Conservation (phyloP, 805 yeast species). For the Hanseniaspora vineae region DNA sequence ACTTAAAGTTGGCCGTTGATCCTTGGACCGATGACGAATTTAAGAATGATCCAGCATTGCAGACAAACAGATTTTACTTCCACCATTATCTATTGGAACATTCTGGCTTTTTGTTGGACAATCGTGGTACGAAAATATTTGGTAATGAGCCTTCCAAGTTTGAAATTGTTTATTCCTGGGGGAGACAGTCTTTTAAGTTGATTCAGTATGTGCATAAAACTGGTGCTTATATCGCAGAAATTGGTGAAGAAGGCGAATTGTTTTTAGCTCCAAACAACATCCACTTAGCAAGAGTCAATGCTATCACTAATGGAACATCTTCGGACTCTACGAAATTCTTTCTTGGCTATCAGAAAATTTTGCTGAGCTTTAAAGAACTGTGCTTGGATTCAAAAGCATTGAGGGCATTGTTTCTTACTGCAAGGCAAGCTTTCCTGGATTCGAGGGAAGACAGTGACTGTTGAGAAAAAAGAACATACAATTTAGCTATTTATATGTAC, state of each 20-base stretch:
- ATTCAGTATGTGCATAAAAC: slow-evolving; percentile 84
- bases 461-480: too few species aligned
- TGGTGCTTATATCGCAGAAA: slow-evolving; percentile 83
- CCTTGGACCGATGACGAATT: slow-evolving; percentile 61
- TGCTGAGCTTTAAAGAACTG: slow-evolving; percentile 51
- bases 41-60: slow-evolving; percentile 23
- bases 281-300: slow-evolving; percentile 61
- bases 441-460: background rate
- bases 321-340: slow-evolving; percentile 24
- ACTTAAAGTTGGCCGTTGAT: slow-evolving; percentile 48
- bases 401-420: slow-evolving; percentile 43
- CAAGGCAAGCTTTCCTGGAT: slow-evolving; percentile 27
- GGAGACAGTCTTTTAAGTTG: slow-evolving; percentile 64
- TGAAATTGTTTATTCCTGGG: slow-evolving; percentile 84
- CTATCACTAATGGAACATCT: slow-evolving; percentile 22
- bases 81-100: slow-evolving; percentile 60
- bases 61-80: slow-evolving; percentile 53
- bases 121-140: slow-evolving; percentile 57
- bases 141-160: slow-evolving; percentile 33
- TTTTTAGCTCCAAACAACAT: slow-evolving; percentile 80
- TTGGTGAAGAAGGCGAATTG: slow-evolving; percentile 64
- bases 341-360: slow-evolving; percentile 59
- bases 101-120: slow-evolving; percentile 71
- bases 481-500: too few species aligned
- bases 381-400: slow-evolving; percentile 43